Conservation (phyloP, 208 protist species). For the Trypanosoma platydactyli region DNA sequence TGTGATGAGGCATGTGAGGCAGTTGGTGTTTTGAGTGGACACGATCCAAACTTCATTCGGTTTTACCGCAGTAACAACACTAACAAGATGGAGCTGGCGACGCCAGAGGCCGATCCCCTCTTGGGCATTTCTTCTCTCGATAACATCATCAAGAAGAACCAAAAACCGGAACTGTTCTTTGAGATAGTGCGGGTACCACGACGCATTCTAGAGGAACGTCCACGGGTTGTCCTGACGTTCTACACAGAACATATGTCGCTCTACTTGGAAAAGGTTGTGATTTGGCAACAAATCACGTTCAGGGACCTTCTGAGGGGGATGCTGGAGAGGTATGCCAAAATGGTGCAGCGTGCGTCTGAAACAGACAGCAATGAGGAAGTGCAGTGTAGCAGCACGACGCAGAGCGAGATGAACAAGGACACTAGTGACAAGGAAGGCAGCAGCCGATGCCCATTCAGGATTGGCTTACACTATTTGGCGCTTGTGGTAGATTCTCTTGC, state of each 20-base stretch:
- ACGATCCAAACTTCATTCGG: conserved; percentile 51
- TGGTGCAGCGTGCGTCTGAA: neutral
- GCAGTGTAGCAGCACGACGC: neutral
- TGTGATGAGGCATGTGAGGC: conserved; percentile 59
- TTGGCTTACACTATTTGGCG: conserved; percentile 23
- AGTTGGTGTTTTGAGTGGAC: conserved; percentile 26
- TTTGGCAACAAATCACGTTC: neutral
- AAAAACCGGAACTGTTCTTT: conserved; percentile 7
- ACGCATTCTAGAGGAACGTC: conserved; percentile 7
- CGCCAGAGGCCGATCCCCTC: conserved; percentile 9
- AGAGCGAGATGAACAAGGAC: neutral
- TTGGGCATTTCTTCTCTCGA: neutral
- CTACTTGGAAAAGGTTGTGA: conserved; percentile 25
- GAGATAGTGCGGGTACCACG: conserved; percentile 17
- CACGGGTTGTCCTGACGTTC: conserved; percentile 15
- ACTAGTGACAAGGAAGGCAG: neutral
- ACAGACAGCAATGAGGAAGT: neutral
- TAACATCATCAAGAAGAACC: neutral
- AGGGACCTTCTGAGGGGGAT: conserved; percentile 1
- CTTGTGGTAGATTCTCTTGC: conserved; percentile 34
- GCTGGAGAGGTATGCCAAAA: conserved; percentile 4
- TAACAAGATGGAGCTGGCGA: neutral
- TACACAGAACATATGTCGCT: conserved; percentile 7
- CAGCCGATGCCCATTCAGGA: neutral
- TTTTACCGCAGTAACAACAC: conserved; percentile 35